Conservation (phyloP, 2,329 filamentous ascomycete genomes). For the Hypoxylon sp. region DNA sequence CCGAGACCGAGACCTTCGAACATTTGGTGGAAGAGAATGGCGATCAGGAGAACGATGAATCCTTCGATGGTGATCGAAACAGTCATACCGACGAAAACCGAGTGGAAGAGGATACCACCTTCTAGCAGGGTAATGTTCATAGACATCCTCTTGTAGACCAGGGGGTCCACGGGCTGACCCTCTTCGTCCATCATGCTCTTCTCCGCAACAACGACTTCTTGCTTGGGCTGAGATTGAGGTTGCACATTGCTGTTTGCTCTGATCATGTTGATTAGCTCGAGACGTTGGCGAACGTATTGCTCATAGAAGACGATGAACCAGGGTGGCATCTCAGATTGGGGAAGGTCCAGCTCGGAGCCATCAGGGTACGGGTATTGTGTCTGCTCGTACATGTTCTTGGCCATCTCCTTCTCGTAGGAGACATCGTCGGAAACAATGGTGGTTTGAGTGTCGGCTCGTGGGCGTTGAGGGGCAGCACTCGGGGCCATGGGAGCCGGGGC, state of each 20-base stretch:
- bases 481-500: constrained; percentile 27
- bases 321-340: constrained; percentile 67
- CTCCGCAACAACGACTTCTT: constrained; percentile 53
- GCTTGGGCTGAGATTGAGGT: constrained; percentile 43
- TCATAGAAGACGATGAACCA: constrained; percentile 76
- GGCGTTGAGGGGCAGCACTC: constrained; percentile 51
- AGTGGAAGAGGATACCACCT: constrained; percentile 84
- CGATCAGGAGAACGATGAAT: constrained; percentile 76
- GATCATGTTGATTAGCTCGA: constrained; percentile 71
- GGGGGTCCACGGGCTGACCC: constrained; percentile 61
- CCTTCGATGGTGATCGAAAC: constrained; percentile 77
- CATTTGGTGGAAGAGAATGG: constrained; percentile 80
- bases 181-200: constrained; percentile 62
- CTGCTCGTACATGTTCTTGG: constrained; percentile 59
- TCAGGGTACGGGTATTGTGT: constrained; percentile 48
- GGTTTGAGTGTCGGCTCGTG: constrained; percentile 51
- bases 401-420: constrained; percentile 60
- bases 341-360: constrained; percentile 51
- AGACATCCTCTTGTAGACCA: constrained; percentile 72
- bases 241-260: constrained; percentile 53
- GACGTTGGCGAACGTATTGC: constrained; percentile 72
- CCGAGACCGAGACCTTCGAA: constrained; percentile 79
- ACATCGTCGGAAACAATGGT: constrained; percentile 57
- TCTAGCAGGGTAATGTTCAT: constrained; percentile 83
- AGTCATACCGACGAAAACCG: constrained; percentile 82